These are phyloP conservation scores for Oryza longistaminata DNA, from an alignment of 176 grass and related monocot species.

Conservation along the genomic window DNA sequence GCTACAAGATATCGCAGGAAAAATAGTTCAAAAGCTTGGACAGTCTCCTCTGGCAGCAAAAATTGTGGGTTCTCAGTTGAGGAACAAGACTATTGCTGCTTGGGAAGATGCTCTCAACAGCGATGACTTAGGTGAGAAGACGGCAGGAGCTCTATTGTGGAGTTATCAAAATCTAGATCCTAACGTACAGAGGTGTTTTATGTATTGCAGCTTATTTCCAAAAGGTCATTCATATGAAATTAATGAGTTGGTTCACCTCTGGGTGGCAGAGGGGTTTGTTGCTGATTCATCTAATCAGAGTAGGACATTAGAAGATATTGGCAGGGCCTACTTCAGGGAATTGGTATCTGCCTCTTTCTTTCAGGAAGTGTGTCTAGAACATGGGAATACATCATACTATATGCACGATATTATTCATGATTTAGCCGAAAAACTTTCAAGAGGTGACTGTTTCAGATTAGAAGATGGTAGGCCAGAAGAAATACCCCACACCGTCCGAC, in stretches of 20 bases:
- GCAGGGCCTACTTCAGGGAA: too few relatives aligned
- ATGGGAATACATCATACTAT: too few relatives aligned
- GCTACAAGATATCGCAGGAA: too few relatives aligned
- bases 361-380: not conserved
- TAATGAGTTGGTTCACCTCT: too few relatives aligned
- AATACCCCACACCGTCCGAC: not conserved
- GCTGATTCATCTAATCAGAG: too few relatives aligned
- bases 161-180: too few relatives aligned
- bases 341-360: not conserved
- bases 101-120: not conserved
- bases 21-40: not conserved
- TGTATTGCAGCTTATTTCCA: too few relatives aligned
- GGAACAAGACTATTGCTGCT: not conserved
- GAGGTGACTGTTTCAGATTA: not conserved
- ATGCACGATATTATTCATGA: conserved; percentile 13
- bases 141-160: too few relatives aligned
- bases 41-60: conserved; percentile 29
- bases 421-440: not conserved
- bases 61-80: not conserved
- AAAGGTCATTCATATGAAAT: too few relatives aligned
- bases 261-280: too few relatives aligned
- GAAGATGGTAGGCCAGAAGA: not conserved
- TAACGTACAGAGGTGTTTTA: too few relatives aligned
- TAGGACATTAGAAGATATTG: too few relatives aligned
- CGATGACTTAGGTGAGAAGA: not conserved